Evolutionary conservation across 23 red algal species (phyloP), one percentile per base, ranked within the genome.

Genomic region (Porphyridium purpureum): DNA sequence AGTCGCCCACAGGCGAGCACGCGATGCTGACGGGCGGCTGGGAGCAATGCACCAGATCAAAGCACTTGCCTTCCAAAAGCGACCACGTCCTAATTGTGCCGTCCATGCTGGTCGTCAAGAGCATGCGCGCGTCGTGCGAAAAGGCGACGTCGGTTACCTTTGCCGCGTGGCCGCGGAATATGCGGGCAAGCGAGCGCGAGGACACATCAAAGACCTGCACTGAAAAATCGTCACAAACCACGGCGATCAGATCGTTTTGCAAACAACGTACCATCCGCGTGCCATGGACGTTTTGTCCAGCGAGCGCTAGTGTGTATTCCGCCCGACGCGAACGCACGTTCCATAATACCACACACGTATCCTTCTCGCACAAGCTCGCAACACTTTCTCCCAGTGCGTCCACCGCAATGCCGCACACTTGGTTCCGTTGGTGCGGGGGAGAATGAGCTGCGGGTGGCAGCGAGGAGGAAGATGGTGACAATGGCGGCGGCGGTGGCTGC

Each of bases 31-130:
- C 60, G 33, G 80, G 79, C 2, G 80, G 54, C 32, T 63, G 47
- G 11, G 38, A 24, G 27, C 79, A 76, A 21, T 40, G 17, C 35
- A 86, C 64, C 24, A 67, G 65, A 60, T 98, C 80, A 2, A 84
- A 36, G 26, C 68, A 52, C 26, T 59, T 52, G 11, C 90, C 90
- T 30, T 67, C 67, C 23, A 64, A 72, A 24, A 98, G 48, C 52
- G 85, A 75, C 90, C 90, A 98, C 5, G 81, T 82, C 31, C 70
- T 54, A 33, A 98, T 17, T 31, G 72, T 81, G 28, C 80, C 73
- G 56, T 98, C 90, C 56, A 86, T 67, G 31, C 72, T 64, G 15
- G 71, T 52, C 25, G 77, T 72, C 7, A 98, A 20, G 24, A 98
- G 36, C 42, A 63, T 51, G n/a, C 81, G 61, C 1, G 64, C 79